phyloP scores from a whole-genome alignment of 2,329 filamentous ascomycete genomes.

The Chaetomium strumarium region DNA sequence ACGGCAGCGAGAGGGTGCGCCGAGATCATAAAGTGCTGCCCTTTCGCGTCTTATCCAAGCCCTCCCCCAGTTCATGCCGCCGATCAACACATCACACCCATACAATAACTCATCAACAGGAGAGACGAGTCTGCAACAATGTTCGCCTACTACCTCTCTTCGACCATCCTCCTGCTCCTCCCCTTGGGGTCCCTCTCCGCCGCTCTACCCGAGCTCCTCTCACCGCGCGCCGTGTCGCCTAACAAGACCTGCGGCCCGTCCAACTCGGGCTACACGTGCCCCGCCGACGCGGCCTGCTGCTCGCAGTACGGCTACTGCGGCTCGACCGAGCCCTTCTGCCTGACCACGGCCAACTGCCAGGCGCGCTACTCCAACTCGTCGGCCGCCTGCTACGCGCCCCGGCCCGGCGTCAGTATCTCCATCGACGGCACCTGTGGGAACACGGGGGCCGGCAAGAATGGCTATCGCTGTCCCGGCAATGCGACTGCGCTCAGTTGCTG shows the following conservation, averaged over 20 bases:
- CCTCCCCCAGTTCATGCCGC: neutral
- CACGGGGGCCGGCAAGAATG: constrained; percentile 25
- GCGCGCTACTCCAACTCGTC: constrained; percentile 27
- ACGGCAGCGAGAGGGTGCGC: no score
- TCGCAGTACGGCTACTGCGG: constrained; percentile 30
- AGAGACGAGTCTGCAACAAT: neutral
- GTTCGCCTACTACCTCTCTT: neutral
- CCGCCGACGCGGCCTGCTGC: constrained; percentile 27
- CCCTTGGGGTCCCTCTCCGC: constrained; percentile 2
- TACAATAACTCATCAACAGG: neutral
- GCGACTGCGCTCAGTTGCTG: constrained; percentile 24
- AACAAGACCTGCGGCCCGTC: constrained; percentile 29
- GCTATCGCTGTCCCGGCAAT: constrained; percentile 27
- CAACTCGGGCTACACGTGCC: constrained; percentile 29
- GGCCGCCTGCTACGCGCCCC: constrained; percentile 25
- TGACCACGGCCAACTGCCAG: constrained; percentile 29
- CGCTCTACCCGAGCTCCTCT: neutral
- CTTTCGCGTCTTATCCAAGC: neutral
- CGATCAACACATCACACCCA: neutral
- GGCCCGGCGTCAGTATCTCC: constrained; percentile 25
- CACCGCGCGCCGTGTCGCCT: constrained; percentile 24
- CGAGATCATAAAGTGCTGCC: no score
- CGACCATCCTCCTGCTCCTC: constrained; percentile 4
- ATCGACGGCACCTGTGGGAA: constrained; percentile 30
- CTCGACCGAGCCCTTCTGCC: constrained; percentile 26